phyloP scores from a whole-genome alignment of 2,329 filamentous ascomycete species.

The Ophiocordyceps australis region DNA sequence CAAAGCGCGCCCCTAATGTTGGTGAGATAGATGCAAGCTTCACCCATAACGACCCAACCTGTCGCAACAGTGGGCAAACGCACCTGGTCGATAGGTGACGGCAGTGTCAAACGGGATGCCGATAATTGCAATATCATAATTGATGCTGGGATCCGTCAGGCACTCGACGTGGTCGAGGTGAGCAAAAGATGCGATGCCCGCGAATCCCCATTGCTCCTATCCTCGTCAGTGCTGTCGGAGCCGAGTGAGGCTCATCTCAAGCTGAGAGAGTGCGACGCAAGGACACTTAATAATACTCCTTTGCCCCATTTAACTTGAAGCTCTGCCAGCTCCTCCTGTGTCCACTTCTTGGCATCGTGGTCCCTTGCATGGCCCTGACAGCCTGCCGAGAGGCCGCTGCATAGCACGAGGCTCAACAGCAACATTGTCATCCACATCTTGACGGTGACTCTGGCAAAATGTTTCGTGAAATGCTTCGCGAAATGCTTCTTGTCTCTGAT shows the following conservation, averaged over 20 bases:
- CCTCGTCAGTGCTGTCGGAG: too few species aligned
- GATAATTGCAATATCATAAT: conserved; percentile 54
- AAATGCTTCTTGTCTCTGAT: too few species aligned
- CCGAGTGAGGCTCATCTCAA: too few species aligned
- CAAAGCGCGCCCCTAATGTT: conserved; percentile 63
- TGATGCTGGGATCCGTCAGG: conserved; percentile 42
- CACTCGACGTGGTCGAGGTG: conserved; percentile 54
- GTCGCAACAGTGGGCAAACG: not conserved
- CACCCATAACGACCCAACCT: too few species aligned
- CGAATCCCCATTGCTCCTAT: conserved; percentile 36
- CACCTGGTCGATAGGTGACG: conserved; percentile 47
- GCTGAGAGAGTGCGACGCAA: too few species aligned
- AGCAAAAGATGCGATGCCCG: conserved; percentile 59
- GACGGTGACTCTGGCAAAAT: too few species aligned
- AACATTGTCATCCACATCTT: too few species aligned
- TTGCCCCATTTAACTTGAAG: conserved; percentile 38
- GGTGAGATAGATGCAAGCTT: too few species aligned
- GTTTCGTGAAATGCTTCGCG: too few species aligned
- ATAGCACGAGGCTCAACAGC: conserved; percentile 9
- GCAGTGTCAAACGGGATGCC: conserved; percentile 61
- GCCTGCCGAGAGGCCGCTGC: conserved; percentile 8
- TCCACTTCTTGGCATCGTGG: conserved; percentile 23
- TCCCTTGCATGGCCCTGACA: conserved; percentile 9
- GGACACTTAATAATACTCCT: too few species aligned
- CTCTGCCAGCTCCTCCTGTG: conserved; percentile 29